Percentiles rank a stretch among this genome's conserved stretches.
These are phyloP conservation scores for Diaporthe longicolla DNA, from an alignment of 2,329 filamentous ascomycete genomes.

Conservation along the genomic window DNA sequence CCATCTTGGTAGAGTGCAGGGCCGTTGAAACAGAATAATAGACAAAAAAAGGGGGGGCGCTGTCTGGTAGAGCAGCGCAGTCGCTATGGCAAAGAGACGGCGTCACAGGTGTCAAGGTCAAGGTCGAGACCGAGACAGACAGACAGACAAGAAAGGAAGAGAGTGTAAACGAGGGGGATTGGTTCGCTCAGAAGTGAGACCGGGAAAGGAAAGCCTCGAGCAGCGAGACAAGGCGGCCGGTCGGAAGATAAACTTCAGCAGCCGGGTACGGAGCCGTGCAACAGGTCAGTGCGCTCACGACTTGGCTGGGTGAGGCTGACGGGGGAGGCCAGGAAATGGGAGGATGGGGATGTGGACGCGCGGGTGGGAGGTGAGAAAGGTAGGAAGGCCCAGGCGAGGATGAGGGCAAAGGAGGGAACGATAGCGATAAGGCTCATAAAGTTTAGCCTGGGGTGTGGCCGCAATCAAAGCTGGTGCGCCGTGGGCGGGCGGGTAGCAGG, in stretches of 20 bases:
- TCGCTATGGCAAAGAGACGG: constrained; percentile 7
- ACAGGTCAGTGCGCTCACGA: constrained; percentile 30
- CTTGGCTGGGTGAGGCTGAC: constrained; percentile 5
- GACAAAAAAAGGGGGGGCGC: constrained; percentile 9
- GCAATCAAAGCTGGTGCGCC: constrained; percentile 6
- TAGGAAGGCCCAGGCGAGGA: background rate
- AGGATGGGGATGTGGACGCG: constrained; percentile 25
- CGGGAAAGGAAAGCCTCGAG: constrained; percentile 11
- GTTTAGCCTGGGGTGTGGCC: constrained; percentile 22
- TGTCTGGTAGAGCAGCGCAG: constrained; percentile 24
- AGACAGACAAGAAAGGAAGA: constrained; percentile 22
- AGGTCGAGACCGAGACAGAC: constrained; percentile 2
- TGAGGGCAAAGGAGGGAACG: constrained; percentile 1
- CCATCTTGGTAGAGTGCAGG: constrained; percentile 62
- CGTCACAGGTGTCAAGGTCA: constrained; percentile 15
- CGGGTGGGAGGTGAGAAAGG: constrained; percentile 3
- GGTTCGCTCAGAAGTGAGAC: constrained; percentile 30
- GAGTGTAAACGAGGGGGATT: constrained; percentile 42
- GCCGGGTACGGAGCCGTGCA: constrained; percentile 19
- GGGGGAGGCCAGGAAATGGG: constrained; percentile 15
- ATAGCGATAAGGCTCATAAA: constrained; percentile 35
- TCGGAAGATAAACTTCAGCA: constrained; percentile 29
- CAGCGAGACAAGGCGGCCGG: constrained; percentile 23
- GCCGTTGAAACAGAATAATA: constrained; percentile 5
- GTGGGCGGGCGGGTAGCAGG: constrained; percentile 6